These are phyloP conservation scores for Diplogelasinospora grovesii DNA, from an alignment of 495 filamentous ascomycete species.

Conservation along the genomic window DNA sequence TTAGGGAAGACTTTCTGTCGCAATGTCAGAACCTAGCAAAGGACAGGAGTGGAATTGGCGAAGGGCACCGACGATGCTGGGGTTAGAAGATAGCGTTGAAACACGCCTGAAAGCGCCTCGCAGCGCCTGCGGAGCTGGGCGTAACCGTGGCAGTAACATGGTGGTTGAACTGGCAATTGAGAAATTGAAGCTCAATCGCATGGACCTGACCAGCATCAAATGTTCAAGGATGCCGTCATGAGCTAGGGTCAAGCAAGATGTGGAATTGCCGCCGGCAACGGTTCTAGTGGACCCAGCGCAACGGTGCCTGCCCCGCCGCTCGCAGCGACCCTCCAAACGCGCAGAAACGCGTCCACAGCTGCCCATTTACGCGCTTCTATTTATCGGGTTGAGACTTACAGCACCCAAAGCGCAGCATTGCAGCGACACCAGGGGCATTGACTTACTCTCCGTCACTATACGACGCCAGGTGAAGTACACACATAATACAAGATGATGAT, in stretches of 20 bases:
- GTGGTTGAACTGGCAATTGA: background rate
- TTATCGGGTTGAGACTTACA: background rate
- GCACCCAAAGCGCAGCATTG: background rate
- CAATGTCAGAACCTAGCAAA: too few relatives aligned
- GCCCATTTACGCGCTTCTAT: constrained; percentile 25
- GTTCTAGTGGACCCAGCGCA: background rate
- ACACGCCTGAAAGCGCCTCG: constrained; percentile 12
- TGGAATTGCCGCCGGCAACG: too few relatives aligned
- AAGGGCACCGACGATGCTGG: constrained; percentile 37
- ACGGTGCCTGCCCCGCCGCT: constrained; percentile 7
- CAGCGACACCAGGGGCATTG: background rate
- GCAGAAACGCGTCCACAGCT: constrained; percentile 13
- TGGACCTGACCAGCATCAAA: background rate
- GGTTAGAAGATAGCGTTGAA: constrained; percentile 36
- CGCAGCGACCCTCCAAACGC: constrained; percentile 22
- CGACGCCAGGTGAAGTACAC: background rate
- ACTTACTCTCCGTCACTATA: background rate
- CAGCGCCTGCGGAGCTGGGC: constrained; percentile 1
- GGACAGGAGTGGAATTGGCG: constrained; percentile 4
- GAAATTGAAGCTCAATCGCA: background rate
- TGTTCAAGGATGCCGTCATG: constrained; percentile 3
- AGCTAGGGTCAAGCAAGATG: background rate
- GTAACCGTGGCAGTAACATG: constrained; percentile 17
- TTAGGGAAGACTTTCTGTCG: constrained; percentile 67
- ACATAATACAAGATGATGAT: constrained; percentile 21